Conservation (phyloP, 495 filamentous ascomycete genomes). For the Bombardia bombarda region DNA sequence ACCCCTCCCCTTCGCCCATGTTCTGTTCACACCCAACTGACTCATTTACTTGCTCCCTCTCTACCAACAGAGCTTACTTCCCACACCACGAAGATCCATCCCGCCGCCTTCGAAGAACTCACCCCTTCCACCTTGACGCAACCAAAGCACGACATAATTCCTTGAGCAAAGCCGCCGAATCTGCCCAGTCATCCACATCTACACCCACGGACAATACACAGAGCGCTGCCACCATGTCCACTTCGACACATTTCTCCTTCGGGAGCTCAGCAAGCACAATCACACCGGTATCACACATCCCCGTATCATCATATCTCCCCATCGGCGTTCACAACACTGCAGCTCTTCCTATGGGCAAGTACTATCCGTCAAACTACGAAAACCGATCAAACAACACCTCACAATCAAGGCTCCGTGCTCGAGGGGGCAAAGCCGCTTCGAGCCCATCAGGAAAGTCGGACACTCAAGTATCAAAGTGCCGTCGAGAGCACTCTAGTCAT, state of each 20-base stretch:
- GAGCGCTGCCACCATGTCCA: slow-evolving; percentile 1
- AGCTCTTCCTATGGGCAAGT: slow-evolving; percentile 43
- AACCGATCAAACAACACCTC: slow-evolving; percentile 7
- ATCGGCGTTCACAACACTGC: slow-evolving; percentile 25
- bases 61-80: slow-evolving; percentile 37
- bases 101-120: slow-evolving; percentile 26
- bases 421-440: too few species aligned
- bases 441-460: too few species aligned
- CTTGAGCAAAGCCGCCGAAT: slow-evolving; percentile 18
- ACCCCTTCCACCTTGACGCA: slow-evolving; percentile 33
- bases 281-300: slow-evolving; percentile 17
- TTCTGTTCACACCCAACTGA: too few species aligned
- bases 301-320: slow-evolving; percentile 36
- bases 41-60: not conserved
- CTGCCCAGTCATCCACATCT: slow-evolving; percentile 4
- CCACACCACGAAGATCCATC: slow-evolving; percentile 41
- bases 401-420: too few species aligned
- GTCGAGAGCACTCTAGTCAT: slow-evolving; percentile 10
- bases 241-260: slow-evolving; percentile 5
- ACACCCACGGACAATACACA: not conserved
- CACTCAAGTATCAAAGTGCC: slow-evolving; percentile 18
- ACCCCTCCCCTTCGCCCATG: too few species aligned
- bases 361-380: slow-evolving; percentile 47
- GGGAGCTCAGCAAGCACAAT: slow-evolving; percentile 1
- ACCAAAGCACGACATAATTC: slow-evolving; percentile 27